A percentile compares a stretch with the other conserved stretches of the same genome.
These are phyloP conservation scores for Orbilia ellipsospora DNA, from an alignment of 2,329 filamentous ascomycete species.

Conservation along the genomic window DNA sequence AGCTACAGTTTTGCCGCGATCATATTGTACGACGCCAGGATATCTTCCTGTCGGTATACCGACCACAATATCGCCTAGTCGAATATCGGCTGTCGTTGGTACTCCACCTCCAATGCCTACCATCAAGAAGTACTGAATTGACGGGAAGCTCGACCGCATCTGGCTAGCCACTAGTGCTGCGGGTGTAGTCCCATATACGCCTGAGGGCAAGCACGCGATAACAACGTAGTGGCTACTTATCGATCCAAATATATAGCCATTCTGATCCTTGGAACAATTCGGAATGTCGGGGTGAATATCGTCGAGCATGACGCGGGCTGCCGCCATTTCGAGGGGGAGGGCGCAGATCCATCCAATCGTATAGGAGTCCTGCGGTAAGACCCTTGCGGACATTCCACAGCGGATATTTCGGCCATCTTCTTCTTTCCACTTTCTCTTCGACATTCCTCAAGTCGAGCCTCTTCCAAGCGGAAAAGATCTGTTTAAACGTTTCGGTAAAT, in stretches of 20 bases:
- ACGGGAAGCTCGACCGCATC: slow-evolving; percentile 12
- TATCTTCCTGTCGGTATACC: slow-evolving; percentile 4
- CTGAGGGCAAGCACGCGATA: slow-evolving; percentile 11
- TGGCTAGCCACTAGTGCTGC: slow-evolving; percentile 2
- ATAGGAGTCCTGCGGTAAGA: slow-evolving; percentile 53
- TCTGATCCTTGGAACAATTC: background rate
- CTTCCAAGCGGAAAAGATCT: too few species aligned
- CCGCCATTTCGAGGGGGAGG: slow-evolving; percentile 60
- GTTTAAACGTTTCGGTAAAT: too few species aligned
- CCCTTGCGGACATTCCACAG: too few species aligned
- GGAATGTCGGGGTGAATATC: background rate
- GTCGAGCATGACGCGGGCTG: slow-evolving; percentile 60
- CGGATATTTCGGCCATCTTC: too few species aligned
- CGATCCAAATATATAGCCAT: too few species aligned
- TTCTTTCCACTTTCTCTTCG: too few species aligned
- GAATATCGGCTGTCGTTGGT: slow-evolving; percentile 54
- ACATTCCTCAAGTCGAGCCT: too few species aligned
- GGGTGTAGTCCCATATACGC: slow-evolving; percentile 17
- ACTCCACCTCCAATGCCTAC: slow-evolving; percentile 23
- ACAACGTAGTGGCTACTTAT: slow-evolving; percentile 6
- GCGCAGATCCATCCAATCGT: slow-evolving; percentile 61
- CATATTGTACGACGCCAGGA: slow-evolving; percentile 6
- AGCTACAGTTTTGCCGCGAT: slow-evolving; percentile 5
- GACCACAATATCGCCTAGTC: slow-evolving; percentile 53
- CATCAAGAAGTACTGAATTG: slow-evolving; percentile 15